A percentile compares a stretch with the other conserved stretches of the same genome.
phyloP scores from a whole-genome alignment of 2,329 filamentous ascomycete species.

The Alternaria arbusti region DNA sequence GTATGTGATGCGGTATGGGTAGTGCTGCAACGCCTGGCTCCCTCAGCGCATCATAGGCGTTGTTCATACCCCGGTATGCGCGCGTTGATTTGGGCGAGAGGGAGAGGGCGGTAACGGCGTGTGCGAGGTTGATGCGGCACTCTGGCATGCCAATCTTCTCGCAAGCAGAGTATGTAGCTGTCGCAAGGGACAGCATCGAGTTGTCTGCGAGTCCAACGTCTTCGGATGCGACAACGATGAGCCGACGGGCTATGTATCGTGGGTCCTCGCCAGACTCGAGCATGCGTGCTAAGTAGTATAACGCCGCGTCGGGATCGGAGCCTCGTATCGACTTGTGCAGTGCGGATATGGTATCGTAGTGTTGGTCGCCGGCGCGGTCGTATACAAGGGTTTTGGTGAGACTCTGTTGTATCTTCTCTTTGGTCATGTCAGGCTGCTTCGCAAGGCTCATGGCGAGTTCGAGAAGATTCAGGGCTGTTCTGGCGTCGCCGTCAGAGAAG shows the following conservation, averaged over 20 bases:
- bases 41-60: constrained; percentile 76
- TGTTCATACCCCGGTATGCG: constrained; percentile 81
- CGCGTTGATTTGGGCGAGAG: constrained; percentile 86
- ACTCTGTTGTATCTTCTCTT: constrained; percentile 77
- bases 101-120: constrained; percentile 81
- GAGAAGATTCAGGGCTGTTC: constrained; percentile 89
- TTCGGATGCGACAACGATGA: constrained; percentile 94
- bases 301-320: constrained; percentile 80
- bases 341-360: constrained; percentile 96
- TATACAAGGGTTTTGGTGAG: constrained; percentile 94
- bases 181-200: constrained; percentile 80
- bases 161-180: constrained; percentile 82
- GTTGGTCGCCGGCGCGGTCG: constrained; percentile 91
- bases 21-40: constrained; percentile 84
- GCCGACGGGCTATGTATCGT: constrained; percentile 86
- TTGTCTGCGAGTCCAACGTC: constrained; percentile 92
- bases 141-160: constrained; percentile 97
- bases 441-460: constrained; percentile 86
- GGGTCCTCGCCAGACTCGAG: constrained; percentile 93
- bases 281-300: constrained; percentile 97
- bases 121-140: constrained; percentile 88
- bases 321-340: constrained; percentile 96
- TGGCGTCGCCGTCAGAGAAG: constrained; percentile 90
- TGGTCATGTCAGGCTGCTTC: constrained; percentile 68
- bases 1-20: constrained; percentile 83